A percentile compares a stretch with the other conserved stretches of the same genome.
phyloP scores from a whole-genome alignment of 108 stramenopile species.

The Fragilariopsis cylindrus region DNA sequence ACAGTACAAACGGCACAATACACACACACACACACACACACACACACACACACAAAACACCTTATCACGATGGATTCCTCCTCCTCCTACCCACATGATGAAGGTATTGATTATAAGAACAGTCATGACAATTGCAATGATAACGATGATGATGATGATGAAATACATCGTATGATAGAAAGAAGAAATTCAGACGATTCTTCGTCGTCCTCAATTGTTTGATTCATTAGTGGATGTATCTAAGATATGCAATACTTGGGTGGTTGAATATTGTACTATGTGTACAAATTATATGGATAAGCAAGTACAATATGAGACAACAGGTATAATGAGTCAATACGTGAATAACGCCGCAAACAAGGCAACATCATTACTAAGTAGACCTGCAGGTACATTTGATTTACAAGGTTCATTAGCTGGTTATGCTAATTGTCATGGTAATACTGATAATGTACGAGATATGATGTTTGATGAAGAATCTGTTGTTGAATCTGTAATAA shows the following conservation, averaged over 20 bases:
- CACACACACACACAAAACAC: too few relatives aligned
- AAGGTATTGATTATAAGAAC: background rate
- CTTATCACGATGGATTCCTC: too few relatives aligned
- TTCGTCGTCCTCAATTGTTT: background rate
- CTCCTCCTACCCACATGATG: background rate
- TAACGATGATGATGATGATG: background rate
- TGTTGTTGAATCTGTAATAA: slow-evolving; percentile 25
- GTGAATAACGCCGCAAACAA: slow-evolving; percentile 2
- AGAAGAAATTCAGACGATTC: background rate
- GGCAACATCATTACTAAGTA: background rate
- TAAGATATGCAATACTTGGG: slow-evolving; percentile 2
- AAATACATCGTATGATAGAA: background rate
- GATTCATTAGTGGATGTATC: slow-evolving; percentile 5
- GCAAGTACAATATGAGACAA: slow-evolving; percentile 39
- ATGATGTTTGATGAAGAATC: slow-evolving; percentile 40
- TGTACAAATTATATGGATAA: slow-evolving; percentile 38
- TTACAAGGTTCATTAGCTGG: background rate
- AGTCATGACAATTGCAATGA: background rate
- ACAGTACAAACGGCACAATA: too few relatives aligned
- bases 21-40: too few relatives aligned
- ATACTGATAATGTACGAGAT: background rate
- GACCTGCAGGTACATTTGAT: slow-evolving; percentile 5
- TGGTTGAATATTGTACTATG: slow-evolving; percentile 33
- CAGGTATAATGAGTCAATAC: background rate
- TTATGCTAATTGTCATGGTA: background rate